These are phyloP conservation scores for Sporothrix euskadiensis DNA, from an alignment of 2,329 filamentous ascomycete genomes.

Conservation along the genomic window DNA sequence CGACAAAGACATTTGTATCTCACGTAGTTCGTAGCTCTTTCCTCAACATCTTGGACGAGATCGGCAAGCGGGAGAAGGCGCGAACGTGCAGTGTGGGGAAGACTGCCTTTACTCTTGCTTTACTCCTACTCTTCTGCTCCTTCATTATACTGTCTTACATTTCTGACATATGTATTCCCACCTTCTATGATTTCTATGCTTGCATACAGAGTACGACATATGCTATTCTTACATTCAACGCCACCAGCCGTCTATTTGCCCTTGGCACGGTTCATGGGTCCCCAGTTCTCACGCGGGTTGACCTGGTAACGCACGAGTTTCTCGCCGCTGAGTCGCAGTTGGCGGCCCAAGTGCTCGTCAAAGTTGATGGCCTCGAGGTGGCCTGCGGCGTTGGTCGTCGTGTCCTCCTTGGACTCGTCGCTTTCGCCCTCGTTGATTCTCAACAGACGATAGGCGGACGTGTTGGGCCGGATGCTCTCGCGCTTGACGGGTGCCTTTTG, in stretches of 20 bases:
- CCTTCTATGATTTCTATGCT: neutral
- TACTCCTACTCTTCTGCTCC: neutral
- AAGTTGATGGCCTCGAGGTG: conserved; percentile 58
- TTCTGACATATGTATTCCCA: neutral
- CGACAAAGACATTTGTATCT: neutral
- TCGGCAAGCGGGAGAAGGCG: neutral
- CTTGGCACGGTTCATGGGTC: conserved; percentile 68
- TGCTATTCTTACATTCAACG: neutral
- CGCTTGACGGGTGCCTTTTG: conserved; percentile 78
- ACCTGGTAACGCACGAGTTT: conserved; percentile 83
- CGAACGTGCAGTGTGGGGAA: neutral
- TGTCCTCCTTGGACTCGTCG: conserved; percentile 24
- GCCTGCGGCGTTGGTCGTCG: conserved; percentile 35
- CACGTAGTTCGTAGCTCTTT: neutral
- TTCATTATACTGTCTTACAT: neutral
- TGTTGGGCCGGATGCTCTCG: conserved; percentile 67
- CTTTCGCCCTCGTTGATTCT: conserved; percentile 39
- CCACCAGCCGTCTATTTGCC: conserved; percentile 46
- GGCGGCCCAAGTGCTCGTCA: conserved; percentile 74
- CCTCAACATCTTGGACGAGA: neutral
- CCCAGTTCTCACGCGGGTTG: conserved; percentile 93
- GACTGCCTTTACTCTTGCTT: neutral
- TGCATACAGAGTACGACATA: neutral
- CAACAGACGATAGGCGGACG: conserved; percentile 71
- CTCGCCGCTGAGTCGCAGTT: conserved; percentile 57